These are phyloP conservation scores for Botrytis porri DNA, from an alignment of 2,329 filamentous ascomycete genomes.

Conservation along the genomic window DNA sequence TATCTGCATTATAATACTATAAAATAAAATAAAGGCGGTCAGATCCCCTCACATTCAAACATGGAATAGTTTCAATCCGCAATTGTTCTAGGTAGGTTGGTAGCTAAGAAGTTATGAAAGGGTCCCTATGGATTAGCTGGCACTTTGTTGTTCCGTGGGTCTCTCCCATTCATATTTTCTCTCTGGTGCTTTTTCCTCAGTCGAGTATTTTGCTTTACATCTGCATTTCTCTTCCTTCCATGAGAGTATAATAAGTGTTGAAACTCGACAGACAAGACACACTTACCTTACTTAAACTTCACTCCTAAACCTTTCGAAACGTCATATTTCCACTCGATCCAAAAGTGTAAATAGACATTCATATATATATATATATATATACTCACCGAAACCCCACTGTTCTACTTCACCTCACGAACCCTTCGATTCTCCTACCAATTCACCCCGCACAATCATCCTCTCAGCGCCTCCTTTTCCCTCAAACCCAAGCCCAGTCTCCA, in stretches of 20 bases:
- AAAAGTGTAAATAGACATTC: background rate
- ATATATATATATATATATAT: no score
- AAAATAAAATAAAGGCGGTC: constrained; percentile 20
- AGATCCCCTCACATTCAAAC: constrained; percentile 3
- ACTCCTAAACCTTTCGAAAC: background rate
- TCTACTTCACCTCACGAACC: background rate
- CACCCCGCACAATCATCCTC: constrained; percentile 2
- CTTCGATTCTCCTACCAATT: background rate
- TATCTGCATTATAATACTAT: background rate
- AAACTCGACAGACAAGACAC: background rate
- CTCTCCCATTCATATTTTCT: constrained; percentile 1
- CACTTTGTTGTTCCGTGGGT: constrained; percentile 19
- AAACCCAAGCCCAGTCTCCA: background rate
- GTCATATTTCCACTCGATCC: background rate
- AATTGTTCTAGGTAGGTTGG: constrained; percentile 13
- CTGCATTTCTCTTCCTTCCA: background rate
- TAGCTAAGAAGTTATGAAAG: constrained; percentile 9
- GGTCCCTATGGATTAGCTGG: constrained; percentile 12
- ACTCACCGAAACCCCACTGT: background rate
- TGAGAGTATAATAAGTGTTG: background rate
- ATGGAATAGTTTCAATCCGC: constrained; percentile 20
- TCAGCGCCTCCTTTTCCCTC: background rate
- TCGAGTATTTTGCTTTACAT: no score
- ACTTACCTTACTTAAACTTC: background rate
- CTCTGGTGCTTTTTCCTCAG: background rate